These are phyloP conservation scores for Picea engelmannii DNA, from an alignment of 83 land plant species.

Conservation along the genomic window DNA sequence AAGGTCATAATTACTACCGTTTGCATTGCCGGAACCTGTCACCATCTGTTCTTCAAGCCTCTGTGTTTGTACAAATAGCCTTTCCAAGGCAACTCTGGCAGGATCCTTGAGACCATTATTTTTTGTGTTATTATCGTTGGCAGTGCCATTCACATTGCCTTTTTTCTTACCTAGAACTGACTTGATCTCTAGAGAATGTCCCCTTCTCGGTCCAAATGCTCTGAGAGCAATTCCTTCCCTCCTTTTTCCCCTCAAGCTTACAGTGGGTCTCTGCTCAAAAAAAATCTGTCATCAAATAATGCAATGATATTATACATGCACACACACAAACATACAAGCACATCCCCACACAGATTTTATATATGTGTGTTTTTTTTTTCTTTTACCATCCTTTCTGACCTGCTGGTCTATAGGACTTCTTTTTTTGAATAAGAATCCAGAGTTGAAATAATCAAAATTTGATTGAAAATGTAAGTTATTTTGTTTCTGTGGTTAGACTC, in stretches of 20 bases:
- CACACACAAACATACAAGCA: too few relatives aligned
- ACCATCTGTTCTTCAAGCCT: conserved; percentile 49
- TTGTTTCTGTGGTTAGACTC: too few relatives aligned
- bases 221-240: not conserved
- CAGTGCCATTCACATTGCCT: conserved; percentile 24
- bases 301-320: too few relatives aligned
- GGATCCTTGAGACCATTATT: conserved; percentile 48
- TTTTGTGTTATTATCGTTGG: not conserved
- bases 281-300: not conserved
- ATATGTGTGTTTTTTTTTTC: too few relatives aligned
- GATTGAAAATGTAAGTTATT: too few relatives aligned
- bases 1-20: conserved; percentile 20
- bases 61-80: conserved; percentile 62
- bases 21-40: conserved; percentile 14
- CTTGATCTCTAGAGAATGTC: not conserved
- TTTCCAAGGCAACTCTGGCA: conserved; percentile 66
- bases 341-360: too few relatives aligned
- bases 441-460: too few relatives aligned
- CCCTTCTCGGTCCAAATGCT: not conserved
- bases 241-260: not conserved
- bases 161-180: conserved; percentile 45
- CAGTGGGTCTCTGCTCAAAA: not conserved
- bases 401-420: too few relatives aligned
- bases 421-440: too few relatives aligned
- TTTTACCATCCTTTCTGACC: too few relatives aligned